These are phyloP conservation scores for Dryadomyces quercivorus DNA, from an alignment of 2,329 filamentous ascomycete species.

Conservation along the genomic window DNA sequence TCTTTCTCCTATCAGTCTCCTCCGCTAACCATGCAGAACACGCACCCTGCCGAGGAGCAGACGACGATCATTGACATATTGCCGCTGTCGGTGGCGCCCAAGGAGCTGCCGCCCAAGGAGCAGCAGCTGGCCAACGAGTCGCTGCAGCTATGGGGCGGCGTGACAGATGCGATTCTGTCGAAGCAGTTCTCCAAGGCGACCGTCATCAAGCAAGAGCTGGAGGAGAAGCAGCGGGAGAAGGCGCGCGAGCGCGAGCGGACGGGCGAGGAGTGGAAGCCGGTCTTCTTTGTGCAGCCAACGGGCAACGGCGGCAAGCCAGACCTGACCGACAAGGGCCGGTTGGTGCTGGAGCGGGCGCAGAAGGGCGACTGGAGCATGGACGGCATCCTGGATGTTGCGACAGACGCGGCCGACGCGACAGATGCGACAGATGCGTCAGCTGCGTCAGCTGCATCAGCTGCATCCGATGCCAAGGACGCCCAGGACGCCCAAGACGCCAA, in stretches of 20 bases:
- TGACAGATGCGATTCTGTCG: constrained; percentile 72
- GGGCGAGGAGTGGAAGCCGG: constrained; percentile 64
- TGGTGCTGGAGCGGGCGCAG: constrained; percentile 39
- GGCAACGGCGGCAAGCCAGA: constrained; percentile 44
- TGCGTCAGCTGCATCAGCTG: too few relatives aligned
- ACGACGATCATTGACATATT: constrained; percentile 74
- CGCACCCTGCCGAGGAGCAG: constrained; percentile 44
- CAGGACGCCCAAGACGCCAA: too few relatives aligned
- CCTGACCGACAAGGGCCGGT: constrained; percentile 39
- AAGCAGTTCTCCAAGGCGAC: constrained; percentile 83
- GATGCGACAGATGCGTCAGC: too few relatives aligned
- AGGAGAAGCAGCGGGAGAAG: constrained; percentile 78
- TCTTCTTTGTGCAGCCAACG: constrained; percentile 63
- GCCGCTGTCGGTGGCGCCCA: constrained; percentile 69
- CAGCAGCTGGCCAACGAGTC: constrained; percentile 83
- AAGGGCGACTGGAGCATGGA: constrained; percentile 34
- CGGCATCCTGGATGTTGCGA: constrained; percentile 14
- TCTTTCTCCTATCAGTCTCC: background rate
- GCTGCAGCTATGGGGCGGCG: constrained; percentile 72
- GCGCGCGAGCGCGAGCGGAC: constrained; percentile 65
- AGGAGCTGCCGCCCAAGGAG: constrained; percentile 65
- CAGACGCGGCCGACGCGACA: too few relatives aligned
- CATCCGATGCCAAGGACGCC: too few relatives aligned
- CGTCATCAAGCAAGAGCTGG: constrained; percentile 75
- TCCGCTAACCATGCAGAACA: constrained; percentile 19